Conservation (phyloP, 176 grass and related monocot genomes). For the Luzula sylvatica region DNA sequence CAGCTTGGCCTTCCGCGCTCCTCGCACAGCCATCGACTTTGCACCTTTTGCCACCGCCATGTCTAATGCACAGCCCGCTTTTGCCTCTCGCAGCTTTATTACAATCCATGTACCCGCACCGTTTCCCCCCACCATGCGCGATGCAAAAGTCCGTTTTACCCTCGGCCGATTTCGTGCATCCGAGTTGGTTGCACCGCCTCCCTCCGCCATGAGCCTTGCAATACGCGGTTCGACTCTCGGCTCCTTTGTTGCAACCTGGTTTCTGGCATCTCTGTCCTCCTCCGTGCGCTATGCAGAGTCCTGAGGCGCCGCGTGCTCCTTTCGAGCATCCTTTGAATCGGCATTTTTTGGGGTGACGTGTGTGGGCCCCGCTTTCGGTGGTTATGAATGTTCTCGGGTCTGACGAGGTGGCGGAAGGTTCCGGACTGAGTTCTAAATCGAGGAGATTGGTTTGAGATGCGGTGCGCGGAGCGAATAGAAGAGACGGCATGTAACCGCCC, state of each 20-base stretch:
- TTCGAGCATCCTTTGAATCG: conserved; percentile 82
- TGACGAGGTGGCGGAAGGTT: conserved; percentile 31
- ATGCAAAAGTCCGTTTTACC: conserved; percentile 91
- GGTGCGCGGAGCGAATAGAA: conserved; percentile 55
- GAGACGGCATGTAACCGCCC: conserved; percentile 51
- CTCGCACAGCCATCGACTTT: conserved; percentile 44
- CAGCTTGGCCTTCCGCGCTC: conserved; percentile 65
- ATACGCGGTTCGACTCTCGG: conserved; percentile 67
- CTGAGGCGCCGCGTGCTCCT: conserved; percentile 66
- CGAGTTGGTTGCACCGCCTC: conserved; percentile 61
- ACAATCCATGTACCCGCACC: conserved; percentile 37
- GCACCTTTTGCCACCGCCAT: conserved; percentile 84
- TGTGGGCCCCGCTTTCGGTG: conserved; percentile 27
- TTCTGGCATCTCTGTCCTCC: conserved; percentile 87
- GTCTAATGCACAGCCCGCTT: conserved; percentile 69
- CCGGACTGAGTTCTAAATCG: conserved; percentile 33
- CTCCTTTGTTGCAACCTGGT: conserved; percentile 72
- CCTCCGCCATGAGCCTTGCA: conserved; percentile 90
- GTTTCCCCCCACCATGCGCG: conserved; percentile 61
- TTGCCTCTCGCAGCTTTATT: conserved; percentile 59
- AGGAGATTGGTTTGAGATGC: conserved; percentile 13
- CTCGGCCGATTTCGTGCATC: conserved; percentile 83
- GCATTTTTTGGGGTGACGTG: conserved; percentile 69
- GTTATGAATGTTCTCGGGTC: background rate
- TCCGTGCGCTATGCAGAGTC: conserved; percentile 84